Evolutionary conservation across 768 basidiomycete genomes (phyloP), one percentile per base, ranked within the genome.

Genomic region (Boletellus ananas): DNA sequence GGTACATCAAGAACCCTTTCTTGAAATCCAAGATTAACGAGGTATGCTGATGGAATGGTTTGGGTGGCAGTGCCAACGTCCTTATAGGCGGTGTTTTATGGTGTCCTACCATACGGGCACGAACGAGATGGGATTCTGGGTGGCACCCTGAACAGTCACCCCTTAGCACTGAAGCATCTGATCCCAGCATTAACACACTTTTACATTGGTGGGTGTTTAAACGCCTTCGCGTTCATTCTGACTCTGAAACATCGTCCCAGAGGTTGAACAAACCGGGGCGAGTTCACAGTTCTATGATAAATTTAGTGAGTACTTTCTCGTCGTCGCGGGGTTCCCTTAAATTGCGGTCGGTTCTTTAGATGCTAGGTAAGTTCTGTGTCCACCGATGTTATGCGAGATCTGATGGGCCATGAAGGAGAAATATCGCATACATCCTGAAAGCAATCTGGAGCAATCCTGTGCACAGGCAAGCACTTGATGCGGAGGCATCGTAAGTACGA

Each of bases 251-350:
- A 7, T 18, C 37, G 17, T 43, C 41, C 6, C 18, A 95, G 95
- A 98, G 79, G 94, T 97, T 39, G 96, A 99, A 67, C 87, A 88
- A 59, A 99, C 96, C 0, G 96, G 96, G 27, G 91, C 94, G 18
- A 95, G 94, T 63, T 95, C 94, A 0, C 95, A 98, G 63, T 98
- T 99, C 72, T 98, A 96, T 70, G 95, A 96, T 68, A 94, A 96
- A 83, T 95, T 94, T 63, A 90, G 90, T 90, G 61, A 56, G 87
- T 79, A 14, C 4, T 25, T 16, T 43, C 50, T 57, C 43, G 27
- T 45, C 39, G 21, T 11, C 14, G 9, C 34, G 7, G 27, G 39
- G 35, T 8, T 64, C 58, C 37, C 43, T 27, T 50, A 11, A 51
- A 50, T 43, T 21, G 34, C 7, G 45, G 33, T 16, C 34, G 29